Evolutionary conservation across 2,329 filamentous ascomycete genomes (phyloP), one percentile per base, ranked within the genome.

Genomic region (Zelopaecilomyces penicillatus): DNA sequence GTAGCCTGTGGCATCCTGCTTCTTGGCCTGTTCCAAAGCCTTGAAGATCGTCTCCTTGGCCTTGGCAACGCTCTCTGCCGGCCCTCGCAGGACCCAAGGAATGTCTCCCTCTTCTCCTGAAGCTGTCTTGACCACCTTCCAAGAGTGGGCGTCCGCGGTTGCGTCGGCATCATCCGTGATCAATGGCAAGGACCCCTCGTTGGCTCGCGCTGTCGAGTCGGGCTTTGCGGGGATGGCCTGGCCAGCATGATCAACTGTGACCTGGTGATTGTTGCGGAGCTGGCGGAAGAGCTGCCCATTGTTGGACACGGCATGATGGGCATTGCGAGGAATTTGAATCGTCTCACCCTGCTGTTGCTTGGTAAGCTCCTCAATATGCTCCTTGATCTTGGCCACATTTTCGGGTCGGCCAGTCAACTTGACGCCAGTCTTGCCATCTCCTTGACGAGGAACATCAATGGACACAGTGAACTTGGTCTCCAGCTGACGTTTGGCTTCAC

Each of bases 251-350:
- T 97, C 90, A 43, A 98, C 85, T 1, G 85, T 93, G 53, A 98
- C 88, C 54, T 87, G 83, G 66, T 87, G 77, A 59, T 96, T 86
- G 64, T 82, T 90, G 52, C 85, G 82, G 36, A 98, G 80, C 57
- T 82, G 85, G 53, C 91, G 87, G 85, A 97, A 96, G 70, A 97
- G 86, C 55, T 89, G 83, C 1, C 91, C 93, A 52, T 91, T 90
- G 62, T 95, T 91, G 42, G 87, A 79, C 54, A 98, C 76, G 48
- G 75, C 69, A 62, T 97, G 87, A 70, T 98, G 93, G 48, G 93
- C 72, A 55, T 82, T 80, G 48, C 82, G 79, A 8, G 93, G 91
- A 6, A 98, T 78, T 55, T 85, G 76, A n/a, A 97, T 67, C 0
- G 85, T 93, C 73, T 93, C 88, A 50, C 87, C 87, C 62, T 93